phyloP scores from a whole-genome alignment of 2,329 filamentous ascomycete species.

The Colletotrichum cuscutae region DNA sequence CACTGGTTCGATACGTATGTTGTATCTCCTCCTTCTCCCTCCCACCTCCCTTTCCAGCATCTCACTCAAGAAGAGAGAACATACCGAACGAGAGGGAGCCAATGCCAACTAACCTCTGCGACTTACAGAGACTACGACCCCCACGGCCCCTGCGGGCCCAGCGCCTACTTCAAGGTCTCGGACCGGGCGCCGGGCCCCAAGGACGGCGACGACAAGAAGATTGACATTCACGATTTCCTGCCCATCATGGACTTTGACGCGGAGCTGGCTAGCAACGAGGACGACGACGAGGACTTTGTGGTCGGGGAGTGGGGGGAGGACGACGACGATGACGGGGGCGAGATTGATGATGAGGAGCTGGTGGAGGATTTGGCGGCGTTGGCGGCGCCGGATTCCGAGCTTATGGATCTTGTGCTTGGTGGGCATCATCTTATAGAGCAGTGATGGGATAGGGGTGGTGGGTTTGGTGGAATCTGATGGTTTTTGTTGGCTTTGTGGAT shows the following conservation, averaged over 20 bases:
- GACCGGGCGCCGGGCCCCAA: slow-evolving; percentile 44
- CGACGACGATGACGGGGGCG: slow-evolving; percentile 42
- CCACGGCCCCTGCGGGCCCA: slow-evolving; percentile 78
- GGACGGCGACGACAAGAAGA: slow-evolving; percentile 29
- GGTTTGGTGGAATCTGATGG: not conserved
- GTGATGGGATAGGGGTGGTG: not conserved
- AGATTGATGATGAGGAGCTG: slow-evolving; percentile 39
- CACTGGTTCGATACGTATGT: slow-evolving; percentile 81
- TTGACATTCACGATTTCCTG: slow-evolving; percentile 36
- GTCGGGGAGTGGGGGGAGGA: slow-evolving; percentile 39
- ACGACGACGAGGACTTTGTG: slow-evolving; percentile 38
- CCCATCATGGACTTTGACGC: slow-evolving; percentile 38
- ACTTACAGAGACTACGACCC: slow-evolving; percentile 67
- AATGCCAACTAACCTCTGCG: slow-evolving; percentile 5
- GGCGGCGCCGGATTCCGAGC: slow-evolving; percentile 25
- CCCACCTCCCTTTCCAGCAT: not conserved
- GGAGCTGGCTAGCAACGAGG: slow-evolving; percentile 37
- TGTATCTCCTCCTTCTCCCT: not conserved
- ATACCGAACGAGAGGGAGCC: not conserved
- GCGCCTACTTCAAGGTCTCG: slow-evolving; percentile 77
- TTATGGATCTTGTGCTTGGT: slow-evolving; percentile 26
- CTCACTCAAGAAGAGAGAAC: not conserved
- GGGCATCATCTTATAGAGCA: slow-evolving; percentile 23
- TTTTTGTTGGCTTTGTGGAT: not conserved
- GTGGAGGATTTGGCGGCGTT: slow-evolving; percentile 38